These are phyloP conservation scores for Escallonia herrerae DNA, from an alignment of 129 eudicot genomes.

Conservation along the genomic window DNA sequence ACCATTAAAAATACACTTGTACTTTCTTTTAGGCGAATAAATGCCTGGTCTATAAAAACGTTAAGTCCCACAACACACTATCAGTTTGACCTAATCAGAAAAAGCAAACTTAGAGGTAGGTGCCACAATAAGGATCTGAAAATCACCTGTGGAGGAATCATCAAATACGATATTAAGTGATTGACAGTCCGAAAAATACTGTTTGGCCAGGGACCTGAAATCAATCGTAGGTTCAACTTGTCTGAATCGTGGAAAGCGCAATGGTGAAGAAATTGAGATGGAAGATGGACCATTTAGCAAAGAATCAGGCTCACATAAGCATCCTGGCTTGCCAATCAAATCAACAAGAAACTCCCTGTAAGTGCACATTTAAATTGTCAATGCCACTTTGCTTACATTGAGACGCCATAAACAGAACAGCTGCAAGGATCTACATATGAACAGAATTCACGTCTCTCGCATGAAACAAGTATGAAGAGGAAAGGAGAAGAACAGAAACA, in stretches of 20 bases:
- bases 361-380: slow-evolving; percentile 4
- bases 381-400: slow-evolving; percentile 1
- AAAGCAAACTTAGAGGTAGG: neutral
- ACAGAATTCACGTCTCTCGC: too few species aligned
- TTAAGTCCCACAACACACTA: neutral
- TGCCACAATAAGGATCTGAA: slow-evolving; percentile 7
- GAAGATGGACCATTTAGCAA: slow-evolving; percentile 90
- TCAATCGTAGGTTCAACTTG: slow-evolving; percentile 50
- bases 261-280: slow-evolving; percentile 83
- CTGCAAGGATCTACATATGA: neutral
- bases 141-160: slow-evolving; percentile 61
- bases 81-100: neutral
- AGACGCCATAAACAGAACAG: neutral
- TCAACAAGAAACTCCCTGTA: slow-evolving; percentile 84
- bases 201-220: slow-evolving; percentile 77
- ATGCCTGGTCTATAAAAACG: neutral
- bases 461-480: neutral
- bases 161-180: slow-evolving; percentile 70
- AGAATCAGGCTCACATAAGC: slow-evolving; percentile 82
- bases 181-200: slow-evolving; percentile 61
- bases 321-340: slow-evolving; percentile 77
- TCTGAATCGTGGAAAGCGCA: slow-evolving; percentile 62
- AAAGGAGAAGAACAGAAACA: too few species aligned
- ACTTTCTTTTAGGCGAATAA: too few species aligned
- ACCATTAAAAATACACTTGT: too few species aligned